Evolutionary conservation across 345 rosid species (phyloP).

Genomic region (Eucalyptus leucophloia): DNA sequence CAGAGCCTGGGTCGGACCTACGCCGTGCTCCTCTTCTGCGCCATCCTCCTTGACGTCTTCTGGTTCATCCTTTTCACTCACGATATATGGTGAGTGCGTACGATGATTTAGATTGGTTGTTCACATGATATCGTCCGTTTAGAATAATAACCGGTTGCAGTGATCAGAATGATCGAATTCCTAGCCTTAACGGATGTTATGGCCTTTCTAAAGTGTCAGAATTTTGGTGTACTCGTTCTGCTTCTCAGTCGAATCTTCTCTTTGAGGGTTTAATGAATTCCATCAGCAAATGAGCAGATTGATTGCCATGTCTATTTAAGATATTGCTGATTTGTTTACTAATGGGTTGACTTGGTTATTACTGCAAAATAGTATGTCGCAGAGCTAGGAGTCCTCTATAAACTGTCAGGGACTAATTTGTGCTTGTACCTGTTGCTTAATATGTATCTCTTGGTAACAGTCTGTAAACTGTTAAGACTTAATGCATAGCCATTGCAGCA

Average conservation of each 20-base stretch:
- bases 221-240: background rate
- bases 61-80: slow-evolving; percentile 67
- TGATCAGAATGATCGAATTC: background rate
- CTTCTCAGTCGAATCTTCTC: background rate
- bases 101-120: background rate
- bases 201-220: background rate
- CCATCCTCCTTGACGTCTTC: slow-evolving; percentile 47
- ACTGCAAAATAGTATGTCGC: background rate
- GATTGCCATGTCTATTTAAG: background rate
- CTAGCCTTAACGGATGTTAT: background rate
- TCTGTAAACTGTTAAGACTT: background rate
- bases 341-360: background rate
- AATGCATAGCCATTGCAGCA: background rate
- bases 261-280: background rate
- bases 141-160: background rate
- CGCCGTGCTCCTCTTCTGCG: slow-evolving; percentile 65
- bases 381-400: background rate
- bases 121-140: background rate
- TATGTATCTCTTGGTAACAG: background rate
- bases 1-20: slow-evolving; percentile 75
- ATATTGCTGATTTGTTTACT: background rate
- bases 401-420: background rate
- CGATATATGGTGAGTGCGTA: slow-evolving; percentile 40
- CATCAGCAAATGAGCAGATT: background rate
- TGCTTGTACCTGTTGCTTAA: background rate